These are phyloP conservation scores for Sequoiadendron giganteum DNA, from an alignment of 75 land plant genomes.

Conservation along the genomic window DNA sequence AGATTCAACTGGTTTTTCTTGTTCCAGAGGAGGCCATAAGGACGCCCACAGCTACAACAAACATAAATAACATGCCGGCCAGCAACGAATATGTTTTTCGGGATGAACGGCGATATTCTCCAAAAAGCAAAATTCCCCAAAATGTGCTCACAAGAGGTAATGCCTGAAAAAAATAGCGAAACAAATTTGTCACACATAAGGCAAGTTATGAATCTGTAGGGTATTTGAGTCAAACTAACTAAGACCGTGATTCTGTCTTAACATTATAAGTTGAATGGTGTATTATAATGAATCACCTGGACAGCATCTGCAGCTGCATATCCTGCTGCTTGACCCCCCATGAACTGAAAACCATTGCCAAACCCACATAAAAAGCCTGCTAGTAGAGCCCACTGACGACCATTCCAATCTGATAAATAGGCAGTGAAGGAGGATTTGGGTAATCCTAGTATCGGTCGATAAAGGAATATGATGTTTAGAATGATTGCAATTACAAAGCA, in stretches of 20 bases:
- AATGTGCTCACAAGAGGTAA: conserved; percentile 97
- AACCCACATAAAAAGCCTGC: conserved; percentile 94
- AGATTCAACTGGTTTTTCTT: conserved; percentile 31
- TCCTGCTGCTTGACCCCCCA: conserved; percentile 99
- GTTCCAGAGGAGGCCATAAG: conserved; percentile 86
- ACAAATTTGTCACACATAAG: background rate
- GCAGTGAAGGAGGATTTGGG: conserved; percentile 74
- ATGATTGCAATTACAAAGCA: conserved; percentile 67
- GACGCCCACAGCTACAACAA: conserved; percentile 76
- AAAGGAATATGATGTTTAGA: conserved; percentile 77
- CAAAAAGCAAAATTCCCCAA: conserved; percentile 87
- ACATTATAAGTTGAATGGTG: conserved; percentile 3
- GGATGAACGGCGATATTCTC: conserved; percentile 86
- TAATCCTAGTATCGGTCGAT: conserved; percentile 66
- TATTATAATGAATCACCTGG: conserved; percentile 51
- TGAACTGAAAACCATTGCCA: conserved; percentile 97
- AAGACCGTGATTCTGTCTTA: background rate
- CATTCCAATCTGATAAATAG: conserved; percentile 78
- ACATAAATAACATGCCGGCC: conserved; percentile 81
- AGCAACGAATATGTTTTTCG: conserved; percentile 74
- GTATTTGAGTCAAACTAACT: background rate
- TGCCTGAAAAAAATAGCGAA: conserved; percentile 46
- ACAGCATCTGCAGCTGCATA: conserved; percentile 99
- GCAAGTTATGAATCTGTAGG: conserved; percentile 12
- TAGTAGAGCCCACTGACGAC: conserved; percentile 82